Conservation (phyloP, 2,329 filamentous ascomycete species). For the Corynespora cassiicola region DNA sequence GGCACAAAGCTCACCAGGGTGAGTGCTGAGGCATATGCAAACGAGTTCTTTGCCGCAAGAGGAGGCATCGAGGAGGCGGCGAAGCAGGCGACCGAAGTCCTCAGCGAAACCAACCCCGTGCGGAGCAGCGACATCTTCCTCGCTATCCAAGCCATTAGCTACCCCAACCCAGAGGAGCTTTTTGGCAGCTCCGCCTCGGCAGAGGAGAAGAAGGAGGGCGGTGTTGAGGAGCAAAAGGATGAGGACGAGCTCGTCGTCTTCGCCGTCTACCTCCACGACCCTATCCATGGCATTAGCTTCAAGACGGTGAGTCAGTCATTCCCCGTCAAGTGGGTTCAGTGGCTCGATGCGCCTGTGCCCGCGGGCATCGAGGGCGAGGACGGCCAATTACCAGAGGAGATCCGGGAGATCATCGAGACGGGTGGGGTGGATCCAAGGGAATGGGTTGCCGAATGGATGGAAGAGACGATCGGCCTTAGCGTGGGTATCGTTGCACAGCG, state of each 20-base stretch:
- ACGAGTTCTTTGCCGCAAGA: conserved; percentile 79
- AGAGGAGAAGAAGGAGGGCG: conserved; percentile 61
- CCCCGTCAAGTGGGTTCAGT: conserved; percentile 84
- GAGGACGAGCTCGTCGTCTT: conserved; percentile 72
- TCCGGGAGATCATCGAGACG: conserved; percentile 78
- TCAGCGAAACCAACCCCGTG: conserved; percentile 87
- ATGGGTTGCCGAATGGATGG: conserved; percentile 97
- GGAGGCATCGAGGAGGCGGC: conserved; percentile 84
- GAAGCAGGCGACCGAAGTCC: conserved; percentile 76
- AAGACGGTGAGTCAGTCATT: conserved; percentile 81
- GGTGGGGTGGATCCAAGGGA: conserved; percentile 88
- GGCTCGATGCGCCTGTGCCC: conserved; percentile 73
- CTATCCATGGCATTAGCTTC: conserved; percentile 90
- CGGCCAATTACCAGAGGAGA: conserved; percentile 76
- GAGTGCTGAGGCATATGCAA: conserved; percentile 84
- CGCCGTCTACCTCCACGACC: conserved; percentile 82
- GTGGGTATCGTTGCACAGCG: conserved; percentile 90
- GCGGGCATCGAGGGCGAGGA: conserved; percentile 49
- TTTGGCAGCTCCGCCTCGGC: conserved; percentile 66
- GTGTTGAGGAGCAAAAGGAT: conserved; percentile 62
- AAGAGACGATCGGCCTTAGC: conserved; percentile 79
- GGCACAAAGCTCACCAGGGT: conserved; percentile 91
- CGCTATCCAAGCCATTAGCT: conserved; percentile 84
- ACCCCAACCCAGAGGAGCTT: conserved; percentile 68
- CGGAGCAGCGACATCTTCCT: conserved; percentile 95